Percentiles rank a stretch among this genome's conserved stretches.
phyloP scores from a whole-genome alignment of 1,284 basidiomycete species.

The Acaromyces ingoldii region DNA sequence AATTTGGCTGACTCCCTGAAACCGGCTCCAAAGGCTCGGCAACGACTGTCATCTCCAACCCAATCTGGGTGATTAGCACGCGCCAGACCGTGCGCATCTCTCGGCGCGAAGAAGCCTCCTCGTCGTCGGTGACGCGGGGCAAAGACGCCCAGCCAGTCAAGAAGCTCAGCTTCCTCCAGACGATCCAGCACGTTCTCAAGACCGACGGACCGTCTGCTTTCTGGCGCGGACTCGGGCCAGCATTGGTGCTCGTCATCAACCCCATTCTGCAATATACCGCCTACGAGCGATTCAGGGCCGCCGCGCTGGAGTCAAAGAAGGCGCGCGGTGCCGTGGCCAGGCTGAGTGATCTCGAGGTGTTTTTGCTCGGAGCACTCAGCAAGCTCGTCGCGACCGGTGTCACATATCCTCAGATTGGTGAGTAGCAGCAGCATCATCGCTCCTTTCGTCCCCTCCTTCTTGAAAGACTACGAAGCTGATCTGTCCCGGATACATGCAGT shows the following conservation, averaged over 20 bases:
- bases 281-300: conserved; percentile 49
- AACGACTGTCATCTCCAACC: conserved; percentile 85
- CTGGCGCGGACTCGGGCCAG: conserved; percentile 93
- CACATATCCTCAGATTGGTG: conserved; percentile 49
- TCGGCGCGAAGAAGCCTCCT: not conserved
- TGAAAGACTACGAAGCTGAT: not conserved
- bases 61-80: conserved; percentile 66
- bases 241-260: conserved; percentile 86
- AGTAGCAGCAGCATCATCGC: not conserved
- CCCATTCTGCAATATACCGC: conserved; percentile 68
- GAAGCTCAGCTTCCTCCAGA: conserved; percentile 56
- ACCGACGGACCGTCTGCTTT: conserved; percentile 76
- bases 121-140: not conserved
- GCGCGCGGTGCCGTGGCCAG: conserved; percentile 1
- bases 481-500: conserved; percentile 9
- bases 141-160: conserved; percentile 9
- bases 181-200: conserved; percentile 67
- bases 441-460: not conserved
- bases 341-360: conserved; percentile 48
- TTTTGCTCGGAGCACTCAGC: conserved; percentile 47
- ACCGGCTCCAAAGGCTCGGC: conserved; percentile 63
- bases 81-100: conserved; percentile 61
- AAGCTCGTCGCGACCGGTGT: conserved; percentile 49
- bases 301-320: conserved; percentile 36
- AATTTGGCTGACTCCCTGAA: not conserved